These are phyloP conservation scores for Thalia dealbata DNA, from an alignment of 176 grass and related monocot species.

Conservation along the genomic window DNA sequence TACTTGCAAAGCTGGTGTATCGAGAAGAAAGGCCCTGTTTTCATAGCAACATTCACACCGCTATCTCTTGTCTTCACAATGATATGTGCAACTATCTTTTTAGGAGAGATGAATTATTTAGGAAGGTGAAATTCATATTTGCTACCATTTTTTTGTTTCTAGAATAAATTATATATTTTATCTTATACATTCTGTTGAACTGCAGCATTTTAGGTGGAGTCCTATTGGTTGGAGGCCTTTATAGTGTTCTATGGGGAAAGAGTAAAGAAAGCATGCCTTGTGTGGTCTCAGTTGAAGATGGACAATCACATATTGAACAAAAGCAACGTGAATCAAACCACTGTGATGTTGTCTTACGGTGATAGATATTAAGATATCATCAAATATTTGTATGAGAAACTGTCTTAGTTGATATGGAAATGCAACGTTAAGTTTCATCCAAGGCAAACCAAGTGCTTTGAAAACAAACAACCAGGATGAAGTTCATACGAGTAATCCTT, in stretches of 20 bases:
- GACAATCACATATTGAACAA: not conserved
- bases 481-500: too few species aligned
- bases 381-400: not conserved
- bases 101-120: constrained; percentile 26
- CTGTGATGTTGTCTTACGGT: not conserved
- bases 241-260: constrained; percentile 46
- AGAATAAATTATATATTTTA: not conserved
- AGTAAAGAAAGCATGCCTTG: constrained; percentile 17
- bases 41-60: constrained; percentile 22
- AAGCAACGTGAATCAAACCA: not conserved
- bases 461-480: too few species aligned
- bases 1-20: constrained; percentile 24
- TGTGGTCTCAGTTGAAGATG: constrained; percentile 5
- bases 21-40: constrained; percentile 30
- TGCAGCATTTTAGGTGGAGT: constrained; percentile 25
- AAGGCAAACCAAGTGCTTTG: too few species aligned
- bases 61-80: constrained; percentile 28
- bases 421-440: too few species aligned
- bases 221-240: constrained; percentile 33
- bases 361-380: not conserved
- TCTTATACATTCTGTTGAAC: not conserved
- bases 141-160: not conserved
- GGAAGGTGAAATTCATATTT: constrained; percentile 16
- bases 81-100: constrained; percentile 18
- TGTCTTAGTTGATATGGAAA: too few species aligned